Percentiles rank a stretch among this genome's conserved stretches.
phyloP scores from a whole-genome alignment of 2,329 filamentous ascomycete species.

The Nannizzia gypsea region DNA sequence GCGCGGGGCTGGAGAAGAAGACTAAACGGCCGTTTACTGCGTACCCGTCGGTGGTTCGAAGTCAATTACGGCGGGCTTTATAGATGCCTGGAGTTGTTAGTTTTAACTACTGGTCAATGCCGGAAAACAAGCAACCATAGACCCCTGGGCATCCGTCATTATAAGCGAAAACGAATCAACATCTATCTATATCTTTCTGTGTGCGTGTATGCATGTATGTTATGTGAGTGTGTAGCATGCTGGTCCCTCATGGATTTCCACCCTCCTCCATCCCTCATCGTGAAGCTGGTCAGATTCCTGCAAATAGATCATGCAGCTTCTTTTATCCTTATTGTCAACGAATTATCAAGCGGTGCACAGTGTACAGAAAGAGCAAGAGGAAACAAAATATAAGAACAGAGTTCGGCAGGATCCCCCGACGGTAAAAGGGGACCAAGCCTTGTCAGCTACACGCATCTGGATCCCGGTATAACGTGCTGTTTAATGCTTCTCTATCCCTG shows the following conservation, averaged over 20 bases:
- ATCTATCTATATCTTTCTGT: background rate
- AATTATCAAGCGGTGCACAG: background rate
- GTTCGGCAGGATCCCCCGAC: background rate
- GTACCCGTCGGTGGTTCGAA: background rate
- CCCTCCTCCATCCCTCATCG: too few relatives aligned
- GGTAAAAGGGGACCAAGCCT: background rate
- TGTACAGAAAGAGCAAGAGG: background rate
- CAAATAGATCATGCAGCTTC: background rate
- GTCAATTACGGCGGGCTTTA: background rate
- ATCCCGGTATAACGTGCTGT: constrained; percentile 3
- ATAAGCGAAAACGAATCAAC: background rate
- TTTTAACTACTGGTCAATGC: background rate
- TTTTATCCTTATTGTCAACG: background rate
- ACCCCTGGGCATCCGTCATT: background rate
- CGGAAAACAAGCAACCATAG: constrained; percentile 1
- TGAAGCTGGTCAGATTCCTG: background rate
- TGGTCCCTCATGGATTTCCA: too few relatives aligned
- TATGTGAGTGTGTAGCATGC: background rate
- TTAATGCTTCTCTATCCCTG: constrained; percentile 1
- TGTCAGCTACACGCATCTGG: background rate
- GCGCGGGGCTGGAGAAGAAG: background rate
- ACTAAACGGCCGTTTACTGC: background rate
- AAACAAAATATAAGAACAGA: background rate
- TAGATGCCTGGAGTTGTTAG: background rate
- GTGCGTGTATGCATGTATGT: background rate